Conservation (phyloP, 805 yeast species). For the Sugiyamaella mastotermitis region DNA sequence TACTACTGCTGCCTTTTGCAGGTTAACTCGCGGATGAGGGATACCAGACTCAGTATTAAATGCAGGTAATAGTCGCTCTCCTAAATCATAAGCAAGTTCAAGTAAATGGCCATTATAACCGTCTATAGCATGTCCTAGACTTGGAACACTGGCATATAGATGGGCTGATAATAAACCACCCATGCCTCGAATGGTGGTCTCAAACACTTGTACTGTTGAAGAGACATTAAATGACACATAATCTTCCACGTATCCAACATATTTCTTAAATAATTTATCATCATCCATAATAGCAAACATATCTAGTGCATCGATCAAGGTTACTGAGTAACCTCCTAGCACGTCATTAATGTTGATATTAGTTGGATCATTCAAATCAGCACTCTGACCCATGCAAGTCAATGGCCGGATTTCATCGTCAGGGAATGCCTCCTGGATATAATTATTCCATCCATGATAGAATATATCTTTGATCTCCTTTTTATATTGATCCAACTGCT, state of each 20-base stretch:
- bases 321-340: constrained; percentile 74
- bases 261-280: constrained; percentile 44
- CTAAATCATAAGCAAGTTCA: constrained; percentile 67
- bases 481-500: constrained; percentile 6
- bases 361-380: constrained; percentile 47
- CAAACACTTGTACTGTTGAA: constrained; percentile 74
- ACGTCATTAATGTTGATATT: constrained; percentile 73
- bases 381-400: constrained; percentile 60
- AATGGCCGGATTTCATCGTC: constrained; percentile 72
- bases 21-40: constrained; percentile 76
- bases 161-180: constrained; percentile 83
- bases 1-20: constrained; percentile 43
- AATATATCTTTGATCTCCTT: constrained; percentile 53
- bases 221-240: constrained; percentile 51
- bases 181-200: constrained; percentile 70
- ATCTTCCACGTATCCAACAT: constrained; percentile 36
- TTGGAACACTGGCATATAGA: constrained; percentile 52
- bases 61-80: constrained; percentile 62
- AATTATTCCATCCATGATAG: constrained; percentile 68
- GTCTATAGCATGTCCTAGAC: constrained; percentile 36
- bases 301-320: constrained; percentile 75
- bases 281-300: constrained; percentile 71
- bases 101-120: constrained; percentile 70
- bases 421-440: constrained; percentile 68
- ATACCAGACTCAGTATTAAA: constrained; percentile 55